Percentiles rank a stretch among this genome's conserved stretches.
phyloP scores from a whole-genome alignment of 75 land plant species.

The Picea glauca region DNA sequence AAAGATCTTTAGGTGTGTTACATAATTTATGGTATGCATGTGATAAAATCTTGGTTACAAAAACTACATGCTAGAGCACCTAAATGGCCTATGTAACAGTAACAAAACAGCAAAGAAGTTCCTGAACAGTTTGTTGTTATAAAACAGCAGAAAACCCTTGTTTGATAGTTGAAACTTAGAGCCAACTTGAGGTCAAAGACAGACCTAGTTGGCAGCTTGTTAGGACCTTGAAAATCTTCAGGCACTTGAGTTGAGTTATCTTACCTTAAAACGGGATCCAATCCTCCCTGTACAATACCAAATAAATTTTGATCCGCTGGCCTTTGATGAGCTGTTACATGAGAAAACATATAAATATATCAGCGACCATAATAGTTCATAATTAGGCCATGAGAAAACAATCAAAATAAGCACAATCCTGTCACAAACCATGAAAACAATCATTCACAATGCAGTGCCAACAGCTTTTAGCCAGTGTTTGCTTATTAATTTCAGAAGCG shows the following conservation, averaged over 20 bases:
- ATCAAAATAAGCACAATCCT: not conserved
- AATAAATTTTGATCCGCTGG: conserved; percentile 90
- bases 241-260: not conserved
- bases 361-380: conserved; percentile 5
- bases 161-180: too few species aligned
- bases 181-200: too few species aligned
- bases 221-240: too few species aligned
- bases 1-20: too few species aligned
- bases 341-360: conserved; percentile 8
- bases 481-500: not conserved
- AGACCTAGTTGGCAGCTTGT: too few species aligned
- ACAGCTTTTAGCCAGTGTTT: not conserved
- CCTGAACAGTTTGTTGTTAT: too few species aligned
- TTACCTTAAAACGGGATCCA: conserved; percentile 94
- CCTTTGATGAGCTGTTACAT: conserved; percentile 73
- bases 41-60: too few species aligned
- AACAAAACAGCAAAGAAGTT: too few species aligned
- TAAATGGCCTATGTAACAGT: too few species aligned
- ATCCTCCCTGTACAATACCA: conserved; percentile 99
- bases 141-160: too few species aligned
- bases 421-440: not conserved
- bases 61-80: too few species aligned
- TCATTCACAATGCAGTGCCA: not conserved
- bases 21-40: too few species aligned
- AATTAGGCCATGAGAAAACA: not conserved